Evolutionary conservation across 495 filamentous ascomycete genomes (phyloP).

Genomic region (Darksidea phi): DNA sequence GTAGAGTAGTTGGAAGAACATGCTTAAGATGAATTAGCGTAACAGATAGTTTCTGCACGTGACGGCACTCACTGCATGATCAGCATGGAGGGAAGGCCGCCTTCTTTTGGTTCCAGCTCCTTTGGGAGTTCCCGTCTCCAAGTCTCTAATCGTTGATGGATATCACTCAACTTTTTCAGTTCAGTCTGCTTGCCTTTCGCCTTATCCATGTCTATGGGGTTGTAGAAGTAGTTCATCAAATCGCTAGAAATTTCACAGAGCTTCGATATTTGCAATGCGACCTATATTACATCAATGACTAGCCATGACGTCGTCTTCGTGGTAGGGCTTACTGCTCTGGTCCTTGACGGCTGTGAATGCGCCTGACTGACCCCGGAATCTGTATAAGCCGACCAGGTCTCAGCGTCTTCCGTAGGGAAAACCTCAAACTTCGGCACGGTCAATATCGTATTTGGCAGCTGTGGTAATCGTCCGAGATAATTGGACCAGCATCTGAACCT

Average conservation of each 20-base stretch:
- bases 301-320: not conserved
- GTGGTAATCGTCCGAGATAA: conserved; percentile 90
- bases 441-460: conserved; percentile 72
- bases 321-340: conserved; percentile 58
- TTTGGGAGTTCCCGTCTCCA: conserved; percentile 85
- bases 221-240: conserved; percentile 85
- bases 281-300: conserved; percentile 3
- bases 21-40: conserved; percentile 52
- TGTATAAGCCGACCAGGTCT: conserved; percentile 83
- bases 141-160: conserved; percentile 85
- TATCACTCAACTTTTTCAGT: conserved; percentile 86
- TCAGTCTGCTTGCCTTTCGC: conserved; percentile 68
- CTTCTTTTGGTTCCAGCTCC: conserved; percentile 87
- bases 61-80: conserved; percentile 81
- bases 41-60: not conserved
- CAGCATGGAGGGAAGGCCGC: conserved; percentile 80
- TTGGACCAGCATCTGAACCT: conserved; percentile 83
- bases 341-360: conserved; percentile 76
- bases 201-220: conserved; percentile 65
- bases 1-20: conserved; percentile 95
- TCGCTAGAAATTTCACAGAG: conserved; percentile 94
- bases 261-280: conserved; percentile 72
- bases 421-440: conserved; percentile 88
- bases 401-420: conserved; percentile 83
- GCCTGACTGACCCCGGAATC: conserved; percentile 71